phyloP scores from a whole-genome alignment of 129 eudicot species.

The Chrysanthemum seticuspe region DNA sequence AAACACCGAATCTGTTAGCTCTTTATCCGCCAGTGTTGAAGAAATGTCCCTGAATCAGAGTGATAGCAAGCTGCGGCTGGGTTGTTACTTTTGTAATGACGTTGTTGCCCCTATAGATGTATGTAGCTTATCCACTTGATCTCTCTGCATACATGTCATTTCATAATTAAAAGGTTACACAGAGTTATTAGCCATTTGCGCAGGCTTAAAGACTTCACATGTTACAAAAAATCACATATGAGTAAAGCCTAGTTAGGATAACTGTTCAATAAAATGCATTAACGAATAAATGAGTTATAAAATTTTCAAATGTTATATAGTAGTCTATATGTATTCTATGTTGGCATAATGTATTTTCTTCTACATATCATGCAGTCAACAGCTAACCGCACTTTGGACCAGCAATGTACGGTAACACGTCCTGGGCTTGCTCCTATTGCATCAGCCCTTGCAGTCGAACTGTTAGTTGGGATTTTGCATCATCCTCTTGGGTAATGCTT shows the following conservation, averaged over 20 bases:
- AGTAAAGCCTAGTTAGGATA: neutral
- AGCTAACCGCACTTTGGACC: slow-evolving; percentile 93
- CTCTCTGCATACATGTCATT: neutral
- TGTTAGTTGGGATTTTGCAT: slow-evolving; percentile 81
- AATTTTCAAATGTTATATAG: neutral
- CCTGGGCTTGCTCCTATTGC: slow-evolving; percentile 99
- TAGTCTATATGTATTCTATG: neutral
- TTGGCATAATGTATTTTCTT: neutral
- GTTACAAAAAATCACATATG: too few species aligned
- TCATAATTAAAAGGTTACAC: neutral
- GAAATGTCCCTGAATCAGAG: slow-evolving; percentile 38
- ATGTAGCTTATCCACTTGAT: slow-evolving; percentile 15
- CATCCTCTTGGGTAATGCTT: slow-evolving; percentile 78
- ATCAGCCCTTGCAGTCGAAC: slow-evolving; percentile 92
- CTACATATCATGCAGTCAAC: slow-evolving; percentile 64
- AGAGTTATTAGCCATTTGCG: neutral
- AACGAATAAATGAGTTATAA: neutral
- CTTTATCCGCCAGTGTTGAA: slow-evolving; percentile 44
- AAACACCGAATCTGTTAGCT: slow-evolving; percentile 26
- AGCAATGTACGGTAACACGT: slow-evolving; percentile 97
- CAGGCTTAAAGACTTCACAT: neutral
- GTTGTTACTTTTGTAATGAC: slow-evolving; percentile 94
- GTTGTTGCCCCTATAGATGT: slow-evolving; percentile 98
- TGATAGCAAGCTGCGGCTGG: slow-evolving; percentile 49
- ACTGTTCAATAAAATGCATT: too few species aligned